phyloP scores from a whole-genome alignment of 306 rosid genomes.

The Senna siamea region DNA sequence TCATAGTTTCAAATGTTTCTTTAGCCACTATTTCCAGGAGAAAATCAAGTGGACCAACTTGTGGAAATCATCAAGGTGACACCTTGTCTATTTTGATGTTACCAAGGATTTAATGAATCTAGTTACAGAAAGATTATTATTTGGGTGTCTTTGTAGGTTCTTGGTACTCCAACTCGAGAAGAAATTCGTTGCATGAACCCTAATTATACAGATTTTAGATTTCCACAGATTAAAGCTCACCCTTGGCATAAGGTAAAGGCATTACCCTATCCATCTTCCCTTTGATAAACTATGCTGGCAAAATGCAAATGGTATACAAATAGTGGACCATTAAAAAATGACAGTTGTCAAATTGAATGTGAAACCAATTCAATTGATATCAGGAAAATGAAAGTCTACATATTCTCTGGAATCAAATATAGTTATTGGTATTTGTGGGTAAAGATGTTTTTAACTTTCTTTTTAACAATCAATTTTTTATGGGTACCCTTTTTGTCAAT shows the following conservation, averaged over 20 bases:
- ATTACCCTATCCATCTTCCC: constrained; percentile 26
- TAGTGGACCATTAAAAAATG: neutral
- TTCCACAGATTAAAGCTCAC: constrained; percentile 95
- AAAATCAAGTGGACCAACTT: constrained; percentile 93
- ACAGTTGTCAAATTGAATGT: neutral
- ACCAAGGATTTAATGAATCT: constrained; percentile 23
- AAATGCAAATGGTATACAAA: neutral
- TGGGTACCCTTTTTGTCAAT: neutral
- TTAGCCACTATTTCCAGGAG: constrained; percentile 96
- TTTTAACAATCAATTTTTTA: constrained; percentile 6
- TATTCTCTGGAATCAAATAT: neutral
- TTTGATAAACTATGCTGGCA: neutral
- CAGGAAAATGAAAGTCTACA: neutral
- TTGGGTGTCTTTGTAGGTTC: constrained; percentile 65
- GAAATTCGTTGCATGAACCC: constrained; percentile 99
- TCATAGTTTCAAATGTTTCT: constrained; percentile 47
- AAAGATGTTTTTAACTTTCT: neutral
- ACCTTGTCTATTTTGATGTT: constrained; percentile 38
- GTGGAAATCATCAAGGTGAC: constrained; percentile 94
- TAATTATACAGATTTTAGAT: constrained; percentile 85
- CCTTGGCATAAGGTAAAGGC: constrained; percentile 93
- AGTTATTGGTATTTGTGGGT: neutral
- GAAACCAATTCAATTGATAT: neutral
- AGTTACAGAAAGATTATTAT: constrained; percentile 25
- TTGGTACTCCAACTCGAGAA: constrained; percentile 97